A percentile compares a stretch with the other conserved stretches of the same genome.
phyloP scores from a whole-genome alignment of 345 rosid genomes.

The Mercurialis annua region DNA sequence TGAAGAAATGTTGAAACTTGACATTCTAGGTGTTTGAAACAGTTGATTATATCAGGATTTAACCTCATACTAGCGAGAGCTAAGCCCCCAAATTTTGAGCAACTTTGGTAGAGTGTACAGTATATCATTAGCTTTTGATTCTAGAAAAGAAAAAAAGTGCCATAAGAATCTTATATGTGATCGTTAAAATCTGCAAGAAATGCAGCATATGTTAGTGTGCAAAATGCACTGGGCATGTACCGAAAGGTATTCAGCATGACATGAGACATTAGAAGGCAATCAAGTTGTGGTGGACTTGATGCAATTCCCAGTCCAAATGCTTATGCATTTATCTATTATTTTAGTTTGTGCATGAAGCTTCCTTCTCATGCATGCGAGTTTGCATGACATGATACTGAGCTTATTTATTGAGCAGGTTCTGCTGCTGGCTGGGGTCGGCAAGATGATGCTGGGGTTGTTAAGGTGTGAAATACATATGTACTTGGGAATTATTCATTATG shows the following conservation, averaged over 20 bases:
- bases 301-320: neutral
- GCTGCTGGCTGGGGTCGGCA: conserved; percentile 97
- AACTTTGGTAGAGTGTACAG: neutral
- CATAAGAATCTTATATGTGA: neutral
- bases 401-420: conserved; percentile 54
- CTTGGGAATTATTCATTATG: neutral
- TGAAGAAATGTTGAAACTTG: conserved; percentile 1
- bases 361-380: neutral
- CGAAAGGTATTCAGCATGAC: neutral
- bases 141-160: neutral
- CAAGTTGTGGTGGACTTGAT: neutral
- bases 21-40: neutral
- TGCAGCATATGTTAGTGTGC: neutral
- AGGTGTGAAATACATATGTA: conserved; percentile 41
- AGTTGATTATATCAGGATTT: neutral
- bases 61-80: neutral
- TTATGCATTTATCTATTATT: neutral
- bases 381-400: neutral
- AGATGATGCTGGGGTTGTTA: conserved; percentile 94
- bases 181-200: neutral
- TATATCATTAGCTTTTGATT: neutral
- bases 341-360: neutral
- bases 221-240: neutral
- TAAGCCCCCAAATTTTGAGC: neutral
- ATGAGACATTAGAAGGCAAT: neutral